Evolutionary conservation across 768 basidiomycete species (phyloP), one percentile per base, ranked within the genome.

Genomic region (Mycena galopus): DNA sequence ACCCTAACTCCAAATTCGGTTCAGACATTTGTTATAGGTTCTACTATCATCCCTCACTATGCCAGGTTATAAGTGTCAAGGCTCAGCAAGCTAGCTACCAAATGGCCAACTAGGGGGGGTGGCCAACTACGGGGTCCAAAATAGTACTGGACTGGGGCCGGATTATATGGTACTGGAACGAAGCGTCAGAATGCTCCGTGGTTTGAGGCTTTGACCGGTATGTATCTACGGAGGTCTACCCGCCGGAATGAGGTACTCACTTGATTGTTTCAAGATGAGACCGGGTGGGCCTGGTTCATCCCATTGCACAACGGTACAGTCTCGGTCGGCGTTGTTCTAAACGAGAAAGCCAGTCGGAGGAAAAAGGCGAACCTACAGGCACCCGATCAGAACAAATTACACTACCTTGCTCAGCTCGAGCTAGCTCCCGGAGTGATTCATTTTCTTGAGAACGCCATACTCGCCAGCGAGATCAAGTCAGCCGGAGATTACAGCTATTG

Each of bases 261-360:
- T 6, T 58, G 23, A 51, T 27, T 33, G 32, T 29, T 30, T 35
- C 5, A 58, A 88, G 88, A 89, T 70, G 85, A 87, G 72, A 82
- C 84, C 19, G 89, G 89, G 10, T 90, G 89, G 89, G 82, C 84
- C 25, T 90, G 89, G 89, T 85, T 84, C 47, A 89, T 90, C 61
- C 88, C 89, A 30, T 80, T 89, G 27, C 87, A 88, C 71, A 82
- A 88, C 68, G 87, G 85, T 2, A 87, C 84, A 0, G 84, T 82
- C 1, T 89, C 88, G 7, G 78, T 90, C 7, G 89, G 89, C 4
- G 74, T 90, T 44, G 85, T 89, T 16, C 83, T 88, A 76, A 82
- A 88, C 62, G 83, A 86, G 51, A 78, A 79, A 32, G 67, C 74
- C 16, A 81, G 81, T 69, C 81, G 79, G 60, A 78, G 78, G 32